Conservation (phyloP, 108 stramenopile species). For the Cyclotella cryptica region DNA sequence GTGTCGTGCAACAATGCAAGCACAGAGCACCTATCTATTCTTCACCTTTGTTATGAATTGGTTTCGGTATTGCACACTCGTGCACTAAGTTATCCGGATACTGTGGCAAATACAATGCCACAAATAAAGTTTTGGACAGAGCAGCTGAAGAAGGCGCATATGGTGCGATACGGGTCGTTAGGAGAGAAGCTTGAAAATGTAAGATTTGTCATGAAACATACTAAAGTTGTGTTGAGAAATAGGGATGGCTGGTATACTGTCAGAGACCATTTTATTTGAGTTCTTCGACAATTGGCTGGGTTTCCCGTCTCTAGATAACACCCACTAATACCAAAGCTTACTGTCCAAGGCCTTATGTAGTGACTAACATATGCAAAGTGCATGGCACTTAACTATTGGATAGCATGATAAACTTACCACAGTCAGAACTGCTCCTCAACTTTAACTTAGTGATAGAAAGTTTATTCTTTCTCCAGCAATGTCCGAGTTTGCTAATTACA, state of each 20-base stretch:
- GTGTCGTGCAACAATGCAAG: slow-evolving; percentile 69
- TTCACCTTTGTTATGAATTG: slow-evolving; percentile 78
- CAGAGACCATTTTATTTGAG: slow-evolving; percentile 46
- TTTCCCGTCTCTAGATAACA: too few relatives aligned
- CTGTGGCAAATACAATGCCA: slow-evolving; percentile 36
- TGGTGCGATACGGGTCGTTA: slow-evolving; percentile 69
- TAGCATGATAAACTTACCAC: too few relatives aligned
- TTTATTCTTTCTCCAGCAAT: too few relatives aligned
- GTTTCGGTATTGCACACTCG: slow-evolving; percentile 32
- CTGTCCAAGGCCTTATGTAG: too few relatives aligned
- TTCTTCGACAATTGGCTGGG: not conserved
- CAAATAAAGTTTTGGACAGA: slow-evolving; percentile 84
- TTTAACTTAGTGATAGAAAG: too few relatives aligned
- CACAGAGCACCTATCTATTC: slow-evolving; percentile 79
- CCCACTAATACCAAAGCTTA: too few relatives aligned
- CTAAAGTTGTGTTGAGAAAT: slow-evolving; percentile 64
- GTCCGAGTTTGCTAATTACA: too few relatives aligned
- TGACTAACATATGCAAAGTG: too few relatives aligned
- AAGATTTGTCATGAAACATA: slow-evolving; percentile 69
- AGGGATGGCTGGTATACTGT: slow-evolving; percentile 46
- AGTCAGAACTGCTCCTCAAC: too few relatives aligned
- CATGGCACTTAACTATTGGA: too few relatives aligned
- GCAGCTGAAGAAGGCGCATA: slow-evolving; percentile 72
- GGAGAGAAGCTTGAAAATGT: slow-evolving; percentile 66
- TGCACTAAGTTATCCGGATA: slow-evolving; percentile 19